phyloP scores from a whole-genome alignment of 805 yeast species.

The Ogataea henricii region DNA sequence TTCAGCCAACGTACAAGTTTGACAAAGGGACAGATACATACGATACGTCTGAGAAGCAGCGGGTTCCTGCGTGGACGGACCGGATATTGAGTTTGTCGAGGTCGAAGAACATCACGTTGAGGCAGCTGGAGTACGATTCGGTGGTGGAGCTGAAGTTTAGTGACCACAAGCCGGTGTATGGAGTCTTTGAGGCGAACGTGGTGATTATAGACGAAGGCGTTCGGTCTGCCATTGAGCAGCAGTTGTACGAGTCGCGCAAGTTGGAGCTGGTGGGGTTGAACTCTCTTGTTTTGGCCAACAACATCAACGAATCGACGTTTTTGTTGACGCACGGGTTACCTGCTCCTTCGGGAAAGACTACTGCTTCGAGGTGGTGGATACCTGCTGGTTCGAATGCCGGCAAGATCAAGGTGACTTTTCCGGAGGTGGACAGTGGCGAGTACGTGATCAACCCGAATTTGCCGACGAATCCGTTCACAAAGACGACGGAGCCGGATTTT shows the following conservation, averaged over 20 bases:
- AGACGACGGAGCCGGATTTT: constrained; percentile 54
- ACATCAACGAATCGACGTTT: constrained; percentile 19
- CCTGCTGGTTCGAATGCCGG: constrained; percentile 56
- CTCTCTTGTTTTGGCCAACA: constrained; percentile 31
- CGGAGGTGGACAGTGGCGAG: constrained; percentile 44
- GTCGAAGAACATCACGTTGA: constrained; percentile 55
- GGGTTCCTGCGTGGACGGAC: constrained; percentile 99
- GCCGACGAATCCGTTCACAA: constrained; percentile 73
- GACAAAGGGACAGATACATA: constrained; percentile 81
- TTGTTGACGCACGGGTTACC: constrained; percentile 55
- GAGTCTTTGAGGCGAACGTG: constrained; percentile 62
- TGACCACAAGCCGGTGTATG: constrained; percentile 90
- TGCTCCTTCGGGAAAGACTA: constrained; percentile 81
- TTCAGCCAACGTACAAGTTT: constrained; percentile 92
- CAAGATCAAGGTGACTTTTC: constrained; percentile 65
- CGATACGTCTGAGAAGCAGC: constrained; percentile 87
- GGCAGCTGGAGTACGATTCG: constrained; percentile 61
- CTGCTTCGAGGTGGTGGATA: constrained; percentile 82
- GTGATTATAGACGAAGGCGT: constrained; percentile 62
- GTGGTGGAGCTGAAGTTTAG: constrained; percentile 63
- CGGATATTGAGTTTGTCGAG: constrained; percentile 65
- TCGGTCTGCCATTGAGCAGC: constrained; percentile 51
- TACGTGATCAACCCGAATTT: constrained; percentile 65
- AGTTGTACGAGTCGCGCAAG: constrained; percentile 55
- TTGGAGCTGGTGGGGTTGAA: constrained; percentile 42